A percentile compares a stretch with the other conserved stretches of the same genome.
Conservation (phyloP, 306 rosid genomes). For the Inga oerstediana region DNA sequence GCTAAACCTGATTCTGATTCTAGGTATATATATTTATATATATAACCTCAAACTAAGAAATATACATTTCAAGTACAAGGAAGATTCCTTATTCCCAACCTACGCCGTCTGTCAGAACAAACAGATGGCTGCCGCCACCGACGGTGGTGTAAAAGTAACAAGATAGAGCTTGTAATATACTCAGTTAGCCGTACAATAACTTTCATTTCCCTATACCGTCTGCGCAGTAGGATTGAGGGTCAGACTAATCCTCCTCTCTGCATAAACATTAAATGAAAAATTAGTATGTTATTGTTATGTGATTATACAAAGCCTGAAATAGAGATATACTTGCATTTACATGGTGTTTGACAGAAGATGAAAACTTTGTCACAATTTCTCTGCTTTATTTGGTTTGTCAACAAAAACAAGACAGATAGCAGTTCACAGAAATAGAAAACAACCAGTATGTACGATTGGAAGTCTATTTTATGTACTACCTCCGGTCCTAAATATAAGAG, state of each 20-base stretch:
- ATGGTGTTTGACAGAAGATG: neutral
- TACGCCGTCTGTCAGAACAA: conserved; percentile 46
- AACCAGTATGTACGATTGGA: neutral
- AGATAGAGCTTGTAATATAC: conserved; percentile 58
- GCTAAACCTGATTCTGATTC: conserved; percentile 52
- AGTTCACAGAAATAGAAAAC: neutral
- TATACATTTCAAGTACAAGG: conserved; percentile 87
- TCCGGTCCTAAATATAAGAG: too few species aligned
- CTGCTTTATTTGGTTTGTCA: neutral
- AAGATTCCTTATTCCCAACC: conserved; percentile 60
- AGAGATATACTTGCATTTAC: neutral
- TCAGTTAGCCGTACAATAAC: conserved; percentile 85
- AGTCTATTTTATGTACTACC: neutral
- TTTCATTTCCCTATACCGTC: conserved; percentile 56
- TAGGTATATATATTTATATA: conserved; percentile 50
- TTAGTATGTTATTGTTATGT: neutral
- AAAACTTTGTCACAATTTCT: neutral
- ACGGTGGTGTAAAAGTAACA: conserved; percentile 31
- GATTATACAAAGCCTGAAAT: neutral
- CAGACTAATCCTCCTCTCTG: conserved; percentile 96
- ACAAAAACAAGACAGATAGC: neutral
- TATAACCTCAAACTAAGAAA: conserved; percentile 65
- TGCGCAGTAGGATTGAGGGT: conserved; percentile 65
- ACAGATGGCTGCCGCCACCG: conserved; percentile 34
- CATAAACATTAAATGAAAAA: conserved; percentile 29